These are phyloP conservation scores for Mucor irregularis DNA, from an alignment of 371 early-diverging fungal species.

Conservation along the genomic window DNA sequence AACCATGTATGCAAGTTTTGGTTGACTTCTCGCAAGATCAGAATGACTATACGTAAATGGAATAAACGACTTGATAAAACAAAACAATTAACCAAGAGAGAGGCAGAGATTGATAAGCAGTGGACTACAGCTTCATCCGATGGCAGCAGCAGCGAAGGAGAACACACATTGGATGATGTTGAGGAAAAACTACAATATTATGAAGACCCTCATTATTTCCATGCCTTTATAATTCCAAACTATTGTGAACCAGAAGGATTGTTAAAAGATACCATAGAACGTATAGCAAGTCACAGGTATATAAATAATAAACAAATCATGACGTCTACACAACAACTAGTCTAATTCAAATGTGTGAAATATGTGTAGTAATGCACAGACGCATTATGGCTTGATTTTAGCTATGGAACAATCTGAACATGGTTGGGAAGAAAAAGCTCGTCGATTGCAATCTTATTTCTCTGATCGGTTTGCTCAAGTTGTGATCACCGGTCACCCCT, in stretches of 20 bases:
- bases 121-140: too few species aligned
- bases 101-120: not conserved
- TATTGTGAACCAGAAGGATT: slow-evolving; percentile 55
- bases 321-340: too few species aligned
- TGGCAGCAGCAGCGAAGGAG: slow-evolving; percentile 10
- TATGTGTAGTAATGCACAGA: slow-evolving; percentile 29
- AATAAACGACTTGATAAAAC: slow-evolving; percentile 14
- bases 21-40: slow-evolving; percentile 36
- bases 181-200: slow-evolving; percentile 25
- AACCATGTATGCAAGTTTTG: slow-evolving; percentile 48
- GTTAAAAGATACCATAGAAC: slow-evolving; percentile 41
- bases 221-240: slow-evolving; percentile 64
- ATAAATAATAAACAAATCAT: too few species aligned
- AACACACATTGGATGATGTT: slow-evolving; percentile 18
- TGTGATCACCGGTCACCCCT: slow-evolving; percentile 69
- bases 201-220: slow-evolving; percentile 26
- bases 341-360: too few species aligned
- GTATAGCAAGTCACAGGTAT: slow-evolving; percentile 43
- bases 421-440: slow-evolving; percentile 60
- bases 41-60: slow-evolving; percentile 34
- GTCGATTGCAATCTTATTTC: slow-evolving; percentile 48
- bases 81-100: not conserved
- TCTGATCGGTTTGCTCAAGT: slow-evolving; percentile 41
- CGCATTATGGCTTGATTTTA: slow-evolving; percentile 53
- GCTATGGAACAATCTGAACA: slow-evolving; percentile 78